Base-by-base conservation (phyloP, 768 basidiomycete species). In the Gloeopeniophorella convolvens region DNA sequence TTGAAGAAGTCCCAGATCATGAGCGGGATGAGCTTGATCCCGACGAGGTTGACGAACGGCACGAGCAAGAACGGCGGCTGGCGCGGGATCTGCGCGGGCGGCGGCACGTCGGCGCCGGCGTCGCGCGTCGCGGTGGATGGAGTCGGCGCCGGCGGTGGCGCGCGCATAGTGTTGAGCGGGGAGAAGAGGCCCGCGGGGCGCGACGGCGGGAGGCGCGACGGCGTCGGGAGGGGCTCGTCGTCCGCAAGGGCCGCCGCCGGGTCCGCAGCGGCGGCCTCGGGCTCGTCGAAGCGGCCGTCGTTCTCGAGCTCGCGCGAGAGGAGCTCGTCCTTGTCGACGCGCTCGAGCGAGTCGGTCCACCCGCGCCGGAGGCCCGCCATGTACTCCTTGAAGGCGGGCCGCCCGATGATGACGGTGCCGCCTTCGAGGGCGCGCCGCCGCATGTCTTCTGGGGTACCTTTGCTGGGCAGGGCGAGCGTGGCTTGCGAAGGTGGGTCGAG, bases 1-100 rank as follows among this genome's bases (percentile, higher is more conserved):
- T 91, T 93, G 72, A 96, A 97, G 68, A 92, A 92, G 56, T 82
- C 88, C 80, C 82, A 85, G 40, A 95, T 77, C 91, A 95, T 94
- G 59, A 78, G 68, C 11, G 93, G 93, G 49, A 95, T 82, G 61
- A 89, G 87, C 24, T 74, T 77, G 62, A 94, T 76, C 6, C 93
- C 93, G 45, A 95, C 74, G 57, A 83, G 75, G 60, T 91, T 80
- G 32, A 76, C 73, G 65, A 82, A 90, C 11, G 82, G 73, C 26
- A 91, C 79, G 35, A 91, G 73, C 21, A 90, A 75, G 45, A 97
- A 70, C 1, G 95, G 85, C 1, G 95, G 89, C 32, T 83, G 81
- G 0, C 77, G 69, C 2, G 90, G 87, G 34, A 96, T 73, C 8
- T 65, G 56, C 11, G 72, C 51, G 5, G 84, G 83, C 6, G 80